phyloP scores from a whole-genome alignment of 2,329 filamentous ascomycete genomes.

The Botrytis deweyae region DNA sequence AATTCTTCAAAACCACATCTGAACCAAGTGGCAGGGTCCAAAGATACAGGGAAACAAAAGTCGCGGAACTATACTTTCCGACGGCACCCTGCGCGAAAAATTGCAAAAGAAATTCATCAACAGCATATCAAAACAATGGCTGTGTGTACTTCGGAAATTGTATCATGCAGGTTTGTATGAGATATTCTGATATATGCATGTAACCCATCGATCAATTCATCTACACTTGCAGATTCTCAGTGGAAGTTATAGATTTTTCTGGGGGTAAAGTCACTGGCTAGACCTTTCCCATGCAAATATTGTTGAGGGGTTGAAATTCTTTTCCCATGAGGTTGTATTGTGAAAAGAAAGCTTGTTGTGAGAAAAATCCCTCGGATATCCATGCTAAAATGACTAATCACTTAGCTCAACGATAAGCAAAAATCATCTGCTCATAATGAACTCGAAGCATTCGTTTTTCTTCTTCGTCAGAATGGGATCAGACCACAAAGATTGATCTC shows the following conservation, averaged over 20 bases:
- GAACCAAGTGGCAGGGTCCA: not conserved
- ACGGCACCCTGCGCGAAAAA: not conserved
- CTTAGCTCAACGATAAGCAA: not conserved
- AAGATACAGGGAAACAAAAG: not conserved
- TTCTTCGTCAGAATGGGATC: not conserved
- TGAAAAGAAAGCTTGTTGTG: not conserved
- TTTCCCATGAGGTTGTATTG: not conserved
- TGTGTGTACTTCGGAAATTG: not conserved
- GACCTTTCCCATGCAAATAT: not conserved
- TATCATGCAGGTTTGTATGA: not conserved
- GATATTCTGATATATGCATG: slow-evolving; percentile 1
- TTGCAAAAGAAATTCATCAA: not conserved
- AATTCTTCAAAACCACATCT: not conserved
- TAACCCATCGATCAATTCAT: not conserved
- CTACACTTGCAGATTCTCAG: not conserved
- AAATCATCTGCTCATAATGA: not conserved
- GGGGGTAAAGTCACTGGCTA: not conserved
- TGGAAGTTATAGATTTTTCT: not conserved
- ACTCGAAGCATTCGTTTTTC: not conserved
- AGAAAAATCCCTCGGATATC: not conserved
- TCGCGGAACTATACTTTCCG: not conserved
- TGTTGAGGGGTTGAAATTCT: not conserved
- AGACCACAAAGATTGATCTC: not conserved
- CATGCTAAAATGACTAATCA: slow-evolving; percentile 9
- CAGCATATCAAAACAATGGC: not conserved